A percentile compares a stretch with the other conserved stretches of the same genome.
Conservation (phyloP, 179 eudicot species). For the Corrigiola litoralis region DNA sequence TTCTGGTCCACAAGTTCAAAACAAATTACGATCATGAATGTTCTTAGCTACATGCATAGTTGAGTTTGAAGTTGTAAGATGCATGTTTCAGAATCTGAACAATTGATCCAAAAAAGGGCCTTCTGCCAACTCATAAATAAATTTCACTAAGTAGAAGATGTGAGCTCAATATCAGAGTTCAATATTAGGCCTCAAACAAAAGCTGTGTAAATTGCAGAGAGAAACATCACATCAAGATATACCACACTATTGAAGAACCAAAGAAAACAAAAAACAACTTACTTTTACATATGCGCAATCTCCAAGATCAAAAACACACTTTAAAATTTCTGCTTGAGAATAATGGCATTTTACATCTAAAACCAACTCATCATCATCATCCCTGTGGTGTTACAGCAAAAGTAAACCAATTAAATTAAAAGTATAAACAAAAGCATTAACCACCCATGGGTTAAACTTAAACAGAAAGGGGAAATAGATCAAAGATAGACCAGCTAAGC, state of each 20-base stretch:
- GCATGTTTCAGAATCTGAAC: no score
- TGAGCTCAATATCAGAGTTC: no score
- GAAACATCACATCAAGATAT: background rate
- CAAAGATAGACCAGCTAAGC: background rate
- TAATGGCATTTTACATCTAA: slow-evolving; percentile 68
- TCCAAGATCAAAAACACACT: slow-evolving; percentile 47
- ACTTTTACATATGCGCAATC: slow-evolving; percentile 77
- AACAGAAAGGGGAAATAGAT: background rate
- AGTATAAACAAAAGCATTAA: background rate
- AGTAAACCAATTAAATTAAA: slow-evolving; percentile 14
- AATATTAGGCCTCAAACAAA: no score
- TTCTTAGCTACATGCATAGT: no score
- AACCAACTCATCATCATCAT: slow-evolving; percentile 65
- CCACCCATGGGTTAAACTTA: background rate
- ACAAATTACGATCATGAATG: no score
- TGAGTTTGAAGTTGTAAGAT: no score
- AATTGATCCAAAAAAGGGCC: no score
- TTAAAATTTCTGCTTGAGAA: slow-evolving; percentile 54
- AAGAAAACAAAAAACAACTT: slow-evolving; percentile 2
- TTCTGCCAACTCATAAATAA: no score
- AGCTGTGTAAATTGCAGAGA: no score
- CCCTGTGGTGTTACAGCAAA: slow-evolving; percentile 30
- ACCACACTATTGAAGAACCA: background rate
- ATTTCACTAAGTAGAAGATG: no score
- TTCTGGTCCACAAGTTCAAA: no score